Conservation (phyloP, 495 filamentous ascomycete genomes). For the Aspergillus saccharolyticus region DNA sequence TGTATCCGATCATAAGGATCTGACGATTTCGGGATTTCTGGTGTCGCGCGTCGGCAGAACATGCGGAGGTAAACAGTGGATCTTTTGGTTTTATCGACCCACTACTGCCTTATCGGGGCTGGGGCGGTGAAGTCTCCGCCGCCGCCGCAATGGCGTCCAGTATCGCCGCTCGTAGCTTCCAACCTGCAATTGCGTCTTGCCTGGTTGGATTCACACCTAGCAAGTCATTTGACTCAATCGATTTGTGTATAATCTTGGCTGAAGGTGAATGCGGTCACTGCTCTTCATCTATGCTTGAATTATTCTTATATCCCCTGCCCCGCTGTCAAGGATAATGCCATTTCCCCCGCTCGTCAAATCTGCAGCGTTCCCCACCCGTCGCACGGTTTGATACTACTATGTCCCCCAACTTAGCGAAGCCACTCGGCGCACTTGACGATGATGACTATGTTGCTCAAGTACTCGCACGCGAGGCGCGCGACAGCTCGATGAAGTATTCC, state of each 20-base stretch:
- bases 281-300: neutral
- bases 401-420: constrained; percentile 15
- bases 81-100: neutral
- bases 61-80: constrained; percentile 23
- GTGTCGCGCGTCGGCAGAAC: constrained; percentile 14
- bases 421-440: constrained; percentile 40
- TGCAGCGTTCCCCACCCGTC: neutral
- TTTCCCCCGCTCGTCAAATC: neutral
- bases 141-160: neutral
- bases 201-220: neutral
- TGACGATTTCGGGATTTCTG: neutral
- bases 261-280: neutral
- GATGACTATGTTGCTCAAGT: constrained; percentile 74
- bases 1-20: neutral
- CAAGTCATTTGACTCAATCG: neutral
- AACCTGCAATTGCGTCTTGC: neutral
- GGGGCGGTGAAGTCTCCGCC: constrained; percentile 20
- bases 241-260: neutral
- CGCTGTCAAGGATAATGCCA: neutral
- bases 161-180: neutral
- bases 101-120: constrained; percentile 11
- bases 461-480: constrained; percentile 67
- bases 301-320: neutral
- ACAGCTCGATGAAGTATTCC: constrained; percentile 66
- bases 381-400: constrained; percentile 9